A percentile compares a stretch with the other conserved stretches of the same genome.
phyloP scores from a whole-genome alignment of 306 rosid genomes.

The Vigna nakashimae region DNA sequence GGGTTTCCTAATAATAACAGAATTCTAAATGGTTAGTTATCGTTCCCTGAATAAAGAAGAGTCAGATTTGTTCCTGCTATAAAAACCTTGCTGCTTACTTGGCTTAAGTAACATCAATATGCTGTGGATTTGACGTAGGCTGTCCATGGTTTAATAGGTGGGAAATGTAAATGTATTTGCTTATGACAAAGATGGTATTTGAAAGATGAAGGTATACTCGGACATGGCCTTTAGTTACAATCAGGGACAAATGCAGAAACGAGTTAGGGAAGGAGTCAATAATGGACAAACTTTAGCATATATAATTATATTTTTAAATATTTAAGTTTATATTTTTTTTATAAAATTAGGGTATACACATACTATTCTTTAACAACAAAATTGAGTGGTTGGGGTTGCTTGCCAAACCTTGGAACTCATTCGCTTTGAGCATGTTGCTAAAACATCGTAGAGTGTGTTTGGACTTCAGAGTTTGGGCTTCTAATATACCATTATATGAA shows the following conservation, averaged over 20 bases:
- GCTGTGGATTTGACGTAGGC: neutral
- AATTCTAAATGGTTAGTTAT: neutral
- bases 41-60: conserved; percentile 26
- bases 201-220: conserved; percentile 7
- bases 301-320: neutral
- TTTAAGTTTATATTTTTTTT: neutral
- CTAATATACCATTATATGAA: neutral
- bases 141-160: neutral
- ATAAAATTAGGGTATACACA: neutral
- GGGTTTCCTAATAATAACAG: neutral
- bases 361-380: neutral
- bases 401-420: neutral
- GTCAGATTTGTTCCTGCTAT: conserved; percentile 13
- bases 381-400: neutral
- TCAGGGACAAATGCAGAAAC: neutral
- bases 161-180: conserved; percentile 19
- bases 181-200: neutral
- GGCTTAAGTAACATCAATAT: neutral
- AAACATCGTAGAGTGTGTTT: conserved; percentile 1
- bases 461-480: conserved; percentile 1
- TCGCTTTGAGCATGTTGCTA: conserved; percentile 2
- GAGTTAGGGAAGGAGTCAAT: neutral
- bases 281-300: neutral
- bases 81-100: neutral
- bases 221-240: neutral